phyloP scores from a whole-genome alignment of 2,329 filamentous ascomycete genomes.

The Plenodomus biglobosus region DNA sequence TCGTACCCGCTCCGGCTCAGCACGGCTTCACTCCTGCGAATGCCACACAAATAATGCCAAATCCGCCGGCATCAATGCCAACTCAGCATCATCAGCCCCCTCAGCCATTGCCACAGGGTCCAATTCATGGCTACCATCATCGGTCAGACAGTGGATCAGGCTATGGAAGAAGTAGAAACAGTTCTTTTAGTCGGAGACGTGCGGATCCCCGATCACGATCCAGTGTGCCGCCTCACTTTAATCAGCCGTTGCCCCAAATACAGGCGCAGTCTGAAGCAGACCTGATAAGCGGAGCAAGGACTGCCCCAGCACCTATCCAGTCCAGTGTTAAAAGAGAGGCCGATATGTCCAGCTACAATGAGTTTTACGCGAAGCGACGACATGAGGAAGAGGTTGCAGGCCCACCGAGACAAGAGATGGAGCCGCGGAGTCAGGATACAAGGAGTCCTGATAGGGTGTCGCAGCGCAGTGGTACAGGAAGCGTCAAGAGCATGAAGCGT shows the following conservation, averaged over 20 bases:
- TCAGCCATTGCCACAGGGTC: conserved; percentile 27
- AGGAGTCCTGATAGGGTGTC: conserved; percentile 40
- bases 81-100: conserved; percentile 32
- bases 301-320: conserved; percentile 36
- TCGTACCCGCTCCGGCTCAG: conserved; percentile 25
- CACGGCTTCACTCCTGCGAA: conserved; percentile 45
- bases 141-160: conserved; percentile 39
- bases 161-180: conserved; percentile 34
- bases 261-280: conserved; percentile 38
- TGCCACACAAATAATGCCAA: conserved; percentile 40
- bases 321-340: conserved; percentile 34
- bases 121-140: conserved; percentile 37
- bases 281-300: conserved; percentile 39
- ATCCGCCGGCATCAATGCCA: conserved; percentile 25
- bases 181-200: conserved; percentile 40
- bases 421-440: conserved; percentile 32
- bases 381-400: conserved; percentile 30
- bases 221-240: conserved; percentile 42
- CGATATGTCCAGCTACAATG: conserved; percentile 31
- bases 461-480: conserved; percentile 39
- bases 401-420: conserved; percentile 23
- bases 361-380: conserved; percentile 36
- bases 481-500: conserved; percentile 39
- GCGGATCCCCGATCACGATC: conserved; percentile 35
- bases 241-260: conserved; percentile 37